These are phyloP conservation scores for Colletotrichum karsti DNA, from an alignment of 2,329 filamentous ascomycete species.

Conservation along the genomic window DNA sequence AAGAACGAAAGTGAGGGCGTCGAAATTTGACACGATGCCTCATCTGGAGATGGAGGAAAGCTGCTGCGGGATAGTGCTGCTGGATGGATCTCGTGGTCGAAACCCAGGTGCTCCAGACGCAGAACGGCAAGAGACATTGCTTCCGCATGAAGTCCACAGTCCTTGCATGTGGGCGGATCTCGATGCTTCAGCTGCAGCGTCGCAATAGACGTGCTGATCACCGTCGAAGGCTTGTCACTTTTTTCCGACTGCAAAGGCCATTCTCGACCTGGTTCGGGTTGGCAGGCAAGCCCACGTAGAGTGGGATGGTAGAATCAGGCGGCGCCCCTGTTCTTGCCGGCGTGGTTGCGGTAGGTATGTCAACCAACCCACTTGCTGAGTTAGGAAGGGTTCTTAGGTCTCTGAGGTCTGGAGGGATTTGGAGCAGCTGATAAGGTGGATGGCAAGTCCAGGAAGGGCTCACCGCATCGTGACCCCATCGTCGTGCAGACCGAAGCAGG, in stretches of 20 bases:
- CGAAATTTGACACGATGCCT: neutral
- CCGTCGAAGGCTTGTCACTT: slow-evolving; percentile 1
- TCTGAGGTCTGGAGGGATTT: neutral
- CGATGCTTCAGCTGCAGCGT: slow-evolving; percentile 12
- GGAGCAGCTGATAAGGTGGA: neutral
- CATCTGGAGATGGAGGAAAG: neutral
- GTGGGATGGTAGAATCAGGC: neutral
- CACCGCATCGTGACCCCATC: slow-evolving; percentile 27
- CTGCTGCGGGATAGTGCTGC: neutral
- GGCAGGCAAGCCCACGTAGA: neutral
- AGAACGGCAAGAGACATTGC: neutral
- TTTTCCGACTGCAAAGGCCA: neutral
- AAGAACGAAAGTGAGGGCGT: neutral
- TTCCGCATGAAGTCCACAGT: neutral
- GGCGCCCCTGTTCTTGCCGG: neutral
- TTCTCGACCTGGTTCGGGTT: neutral
- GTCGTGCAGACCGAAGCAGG: slow-evolving; percentile 25
- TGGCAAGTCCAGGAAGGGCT: neutral
- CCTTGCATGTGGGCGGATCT: slow-evolving; percentile 7
- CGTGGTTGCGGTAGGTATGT: neutral
- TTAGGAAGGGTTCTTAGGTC: neutral
- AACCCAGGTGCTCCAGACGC: neutral
- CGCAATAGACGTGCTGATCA: slow-evolving; percentile 18
- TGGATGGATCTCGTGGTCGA: neutral
- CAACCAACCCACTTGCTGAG: neutral